Conservation (phyloP, 305 asterid species). For the Striga hermonthica region DNA sequence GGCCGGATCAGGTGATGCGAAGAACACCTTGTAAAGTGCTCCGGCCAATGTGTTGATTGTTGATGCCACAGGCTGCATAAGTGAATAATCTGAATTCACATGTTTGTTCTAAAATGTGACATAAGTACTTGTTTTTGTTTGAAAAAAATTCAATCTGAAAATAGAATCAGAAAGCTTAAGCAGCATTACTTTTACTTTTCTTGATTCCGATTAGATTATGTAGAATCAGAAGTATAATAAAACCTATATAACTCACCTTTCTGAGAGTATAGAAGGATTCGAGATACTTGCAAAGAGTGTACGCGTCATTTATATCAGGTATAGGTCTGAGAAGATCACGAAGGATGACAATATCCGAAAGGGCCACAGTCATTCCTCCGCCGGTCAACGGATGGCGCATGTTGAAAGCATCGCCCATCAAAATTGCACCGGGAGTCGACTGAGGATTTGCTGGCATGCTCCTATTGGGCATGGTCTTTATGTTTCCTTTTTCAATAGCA, state of each 20-base stretch:
- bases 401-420: slow-evolving; percentile 59
- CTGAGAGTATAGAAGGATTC: slow-evolving; percentile 52
- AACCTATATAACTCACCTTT: slow-evolving; percentile 33
- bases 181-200: too few relatives aligned
- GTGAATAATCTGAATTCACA: not conserved
- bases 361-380: slow-evolving; percentile 63
- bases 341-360: slow-evolving; percentile 52
- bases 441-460: slow-evolving; percentile 60
- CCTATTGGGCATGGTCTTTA: slow-evolving; percentile 54
- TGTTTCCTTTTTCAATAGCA: slow-evolving; percentile 50
- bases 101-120: not conserved
- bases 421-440: slow-evolving; percentile 53
- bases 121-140: too few relatives aligned
- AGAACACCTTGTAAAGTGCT: slow-evolving; percentile 65
- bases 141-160: too few relatives aligned
- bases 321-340: slow-evolving; percentile 46
- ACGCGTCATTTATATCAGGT: slow-evolving; percentile 43
- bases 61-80: slow-evolving; percentile 75
- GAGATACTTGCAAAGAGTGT: slow-evolving; percentile 39
- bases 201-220: too few relatives aligned
- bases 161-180: too few relatives aligned
- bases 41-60: slow-evolving; percentile 83
- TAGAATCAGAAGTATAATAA: too few relatives aligned
- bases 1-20: slow-evolving; percentile 75
- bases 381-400: slow-evolving; percentile 68